Evolutionary conservation across 768 basidiomycete genomes (phyloP).

Genomic region (Leucosporidium yakuticum): DNA sequence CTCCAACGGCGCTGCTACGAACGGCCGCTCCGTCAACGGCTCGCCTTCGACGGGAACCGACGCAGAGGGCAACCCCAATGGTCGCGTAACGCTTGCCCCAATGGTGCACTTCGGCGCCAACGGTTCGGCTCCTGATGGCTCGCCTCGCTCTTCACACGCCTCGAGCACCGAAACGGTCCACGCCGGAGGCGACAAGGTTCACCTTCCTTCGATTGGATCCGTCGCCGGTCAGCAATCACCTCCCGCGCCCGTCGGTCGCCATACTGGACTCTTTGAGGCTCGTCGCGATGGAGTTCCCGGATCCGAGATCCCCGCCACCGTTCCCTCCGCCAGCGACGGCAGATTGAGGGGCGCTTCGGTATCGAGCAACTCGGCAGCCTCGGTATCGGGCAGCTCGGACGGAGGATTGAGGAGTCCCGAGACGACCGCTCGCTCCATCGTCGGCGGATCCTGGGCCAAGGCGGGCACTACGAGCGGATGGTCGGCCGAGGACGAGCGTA

Average conservation of each 20-base stretch:
- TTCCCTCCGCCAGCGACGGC: too few species aligned
- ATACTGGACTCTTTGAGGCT: constrained; percentile 1
- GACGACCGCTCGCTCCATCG: not conserved
- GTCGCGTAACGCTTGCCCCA: constrained; percentile 14
- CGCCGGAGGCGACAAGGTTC: not conserved
- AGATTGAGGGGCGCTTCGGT: constrained; percentile 13
- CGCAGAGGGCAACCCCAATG: not conserved
- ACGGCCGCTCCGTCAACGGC: constrained; percentile 7
- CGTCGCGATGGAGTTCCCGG: too few species aligned
- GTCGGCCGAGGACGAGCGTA: constrained; percentile 17
- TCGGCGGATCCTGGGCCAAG: not conserved
- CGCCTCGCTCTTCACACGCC: not conserved
- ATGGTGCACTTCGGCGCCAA: not conserved
- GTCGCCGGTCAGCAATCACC: not conserved
- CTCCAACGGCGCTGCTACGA: too few species aligned
- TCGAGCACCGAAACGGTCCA: not conserved
- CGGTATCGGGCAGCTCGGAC: constrained; percentile 17
- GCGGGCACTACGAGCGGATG: not conserved
- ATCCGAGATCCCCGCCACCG: too few species aligned
- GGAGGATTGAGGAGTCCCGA: constrained; percentile 23
- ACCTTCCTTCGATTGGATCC: constrained; percentile 2
- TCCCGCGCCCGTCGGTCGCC: constrained; percentile 6
- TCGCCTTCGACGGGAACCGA: not conserved
- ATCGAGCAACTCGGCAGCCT: constrained; percentile 23
- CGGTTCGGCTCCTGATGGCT: not conserved